A percentile compares a stretch with the other conserved stretches of the same genome.
These are phyloP conservation scores for Blastobotrys persicus DNA, from an alignment of 1,139 yeast genomes.

Conservation along the genomic window DNA sequence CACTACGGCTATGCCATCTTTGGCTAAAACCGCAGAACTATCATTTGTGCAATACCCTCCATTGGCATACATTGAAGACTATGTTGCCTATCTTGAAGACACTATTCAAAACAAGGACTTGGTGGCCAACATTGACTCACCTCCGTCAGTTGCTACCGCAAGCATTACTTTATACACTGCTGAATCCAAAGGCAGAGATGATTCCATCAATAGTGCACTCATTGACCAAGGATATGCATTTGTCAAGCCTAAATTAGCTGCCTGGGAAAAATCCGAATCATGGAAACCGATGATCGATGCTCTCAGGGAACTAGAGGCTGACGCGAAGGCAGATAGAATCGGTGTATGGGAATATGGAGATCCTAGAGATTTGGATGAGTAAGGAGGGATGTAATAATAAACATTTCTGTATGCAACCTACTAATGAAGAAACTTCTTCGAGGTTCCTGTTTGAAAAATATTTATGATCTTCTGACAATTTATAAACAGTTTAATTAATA, in stretches of 20 bases:
- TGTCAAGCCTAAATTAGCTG: constrained; percentile 46
- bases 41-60: constrained; percentile 62
- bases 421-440: neutral
- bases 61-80: constrained; percentile 58
- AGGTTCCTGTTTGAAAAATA: no score
- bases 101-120: constrained; percentile 53
- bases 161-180: constrained; percentile 60
- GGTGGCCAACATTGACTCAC: constrained; percentile 51
- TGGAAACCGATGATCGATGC: constrained; percentile 31
- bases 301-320: constrained; percentile 43
- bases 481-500: no score
- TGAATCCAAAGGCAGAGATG: constrained; percentile 54
- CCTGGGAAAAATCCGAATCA: constrained; percentile 40
- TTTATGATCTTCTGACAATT: no score
- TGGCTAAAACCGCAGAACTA: constrained; percentile 58
- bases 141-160: constrained; percentile 42
- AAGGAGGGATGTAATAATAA: no score
- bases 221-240: constrained; percentile 66
- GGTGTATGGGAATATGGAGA: constrained; percentile 89
- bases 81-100: constrained; percentile 57
- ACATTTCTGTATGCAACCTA: no score
- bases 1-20: constrained; percentile 46
- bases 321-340: constrained; percentile 52
- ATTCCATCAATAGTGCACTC: constrained; percentile 62
- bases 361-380: constrained; percentile 56